Base-by-base conservation (phyloP, 2,329 filamentous ascomycete genomes). In the Exophiala viscosa region DNA sequence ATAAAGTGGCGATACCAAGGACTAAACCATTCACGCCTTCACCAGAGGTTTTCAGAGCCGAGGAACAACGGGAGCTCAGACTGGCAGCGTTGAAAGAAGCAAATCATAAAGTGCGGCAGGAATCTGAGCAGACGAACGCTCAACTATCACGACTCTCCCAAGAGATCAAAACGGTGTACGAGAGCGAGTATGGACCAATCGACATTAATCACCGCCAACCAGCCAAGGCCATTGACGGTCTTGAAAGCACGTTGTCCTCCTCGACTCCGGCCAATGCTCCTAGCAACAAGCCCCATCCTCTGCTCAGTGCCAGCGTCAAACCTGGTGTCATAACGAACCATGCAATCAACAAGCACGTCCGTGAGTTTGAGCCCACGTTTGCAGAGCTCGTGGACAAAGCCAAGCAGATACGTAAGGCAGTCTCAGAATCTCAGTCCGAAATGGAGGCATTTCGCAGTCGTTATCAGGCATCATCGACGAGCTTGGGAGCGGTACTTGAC, bases 81-180 rank as follows among this genome's bases (percentile, higher is more conserved):
- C 51, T 48, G 18, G 15, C 39, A 34, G 31, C 20, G 7, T 36
- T 59, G 41, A 49, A 36, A 20, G 34, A 39, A 47, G 58, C 50
- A 13, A 45, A 46, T 7, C 18, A 52, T 33, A 52, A 52, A 18
- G 31, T 36, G 9, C 49, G 50, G 31, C 28, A 44, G 14, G 48
- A 55, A 6, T 44, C 40, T 31, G 44, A 52, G 47, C 33, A 28
- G 13, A 28, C 48, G 10, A 41, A 55, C 28, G 46, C 42, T 14
- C 55, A 60, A 48, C 28, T 60, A 15, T 49, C 50, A 13, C 32
- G 17, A 31, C 48, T 62, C 13, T 48, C 52, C 35, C 47, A 44
- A 10, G 58, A 63, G 9, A 59, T 64, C 17, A 55, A 58, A 45
- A 46, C 42, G n/a, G 52, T 62, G 10, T 65, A 65, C 33, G 62